A percentile compares a stretch with the other conserved stretches of the same genome.
phyloP scores from a whole-genome alignment of 371 early-diverging fungal species.

The Mortierella sp. region DNA sequence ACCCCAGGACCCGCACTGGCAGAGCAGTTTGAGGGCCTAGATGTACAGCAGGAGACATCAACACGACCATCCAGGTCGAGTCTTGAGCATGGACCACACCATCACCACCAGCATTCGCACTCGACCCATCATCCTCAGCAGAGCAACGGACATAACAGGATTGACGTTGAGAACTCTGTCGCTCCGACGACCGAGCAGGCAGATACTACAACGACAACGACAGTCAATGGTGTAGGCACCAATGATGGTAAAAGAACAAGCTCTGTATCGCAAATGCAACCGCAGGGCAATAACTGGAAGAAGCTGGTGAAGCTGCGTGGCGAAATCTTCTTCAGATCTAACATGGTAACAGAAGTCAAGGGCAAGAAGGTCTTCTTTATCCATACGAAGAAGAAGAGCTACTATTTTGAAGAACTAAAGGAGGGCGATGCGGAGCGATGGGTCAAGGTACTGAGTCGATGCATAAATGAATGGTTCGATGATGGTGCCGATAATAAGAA shows the following conservation, averaged over 20 bases:
- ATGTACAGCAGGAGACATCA: neutral
- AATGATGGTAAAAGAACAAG: slow-evolving; percentile 2
- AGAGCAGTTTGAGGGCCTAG: neutral
- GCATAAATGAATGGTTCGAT: slow-evolving; percentile 44
- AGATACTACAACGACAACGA: neutral
- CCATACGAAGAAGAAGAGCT: slow-evolving; percentile 59
- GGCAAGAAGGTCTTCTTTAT: slow-evolving; percentile 69
- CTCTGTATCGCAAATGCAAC: slow-evolving; percentile 17
- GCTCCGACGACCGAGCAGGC: neutral
- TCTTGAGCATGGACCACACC: slow-evolving; percentile 9
- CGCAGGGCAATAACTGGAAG: slow-evolving; percentile 26
- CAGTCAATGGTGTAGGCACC: neutral
- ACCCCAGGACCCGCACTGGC: neutral
- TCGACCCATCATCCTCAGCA: slow-evolving; percentile 15
- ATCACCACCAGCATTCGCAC: slow-evolving; percentile 12
- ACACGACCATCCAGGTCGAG: slow-evolving; percentile 9
- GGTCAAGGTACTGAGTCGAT: slow-evolving; percentile 29
- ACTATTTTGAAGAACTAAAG: slow-evolving; percentile 39
- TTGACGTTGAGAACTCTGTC: slow-evolving; percentile 40
- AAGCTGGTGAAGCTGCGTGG: slow-evolving; percentile 50
- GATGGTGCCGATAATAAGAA: slow-evolving; percentile 11
- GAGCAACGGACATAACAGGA: slow-evolving; percentile 31
- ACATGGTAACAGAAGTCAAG: slow-evolving; percentile 64
- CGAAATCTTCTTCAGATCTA: slow-evolving; percentile 69
- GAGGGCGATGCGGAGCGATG: slow-evolving; percentile 42